Conservation (phyloP, 495 filamentous ascomycete genomes). For the Aspergillus saccharolyticus region DNA sequence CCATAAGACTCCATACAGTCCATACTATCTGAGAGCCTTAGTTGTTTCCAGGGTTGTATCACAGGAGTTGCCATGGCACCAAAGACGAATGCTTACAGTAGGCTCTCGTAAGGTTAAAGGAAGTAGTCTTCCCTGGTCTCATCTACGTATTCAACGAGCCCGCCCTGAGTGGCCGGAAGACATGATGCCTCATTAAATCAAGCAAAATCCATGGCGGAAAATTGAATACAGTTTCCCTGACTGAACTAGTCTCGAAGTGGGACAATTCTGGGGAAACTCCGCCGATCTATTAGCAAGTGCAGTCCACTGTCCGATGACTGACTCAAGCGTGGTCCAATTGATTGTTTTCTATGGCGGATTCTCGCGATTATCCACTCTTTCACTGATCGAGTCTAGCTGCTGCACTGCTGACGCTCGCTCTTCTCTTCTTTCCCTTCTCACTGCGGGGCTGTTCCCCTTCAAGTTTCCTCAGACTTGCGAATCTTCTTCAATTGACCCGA, state of each 20-base stretch:
- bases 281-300: too few species aligned
- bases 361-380: constrained; percentile 1
- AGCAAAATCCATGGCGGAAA: neutral
- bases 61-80: too few species aligned
- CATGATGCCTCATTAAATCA: neutral
- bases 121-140: too few species aligned
- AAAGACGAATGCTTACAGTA: too few species aligned
- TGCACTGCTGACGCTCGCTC: constrained; percentile 9
- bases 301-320: too few species aligned
- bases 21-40: too few species aligned
- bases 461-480: neutral
- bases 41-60: too few species aligned
- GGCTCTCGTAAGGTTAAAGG: too few species aligned
- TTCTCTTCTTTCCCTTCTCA: neutral
- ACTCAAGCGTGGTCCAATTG: neutral
- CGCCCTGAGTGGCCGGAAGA: neutral
- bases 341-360: neutral
- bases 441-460: neutral
- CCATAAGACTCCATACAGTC: too few species aligned
- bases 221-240: neutral
- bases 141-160: too few species aligned
- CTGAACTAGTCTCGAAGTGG: constrained; percentile 2
- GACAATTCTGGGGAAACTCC: constrained; percentile 6
- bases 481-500: neutral
- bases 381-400: constrained; percentile 10